Evolutionary conservation across 331 rosid genomes (phyloP).

Genomic region (Spiraea crenata): DNA sequence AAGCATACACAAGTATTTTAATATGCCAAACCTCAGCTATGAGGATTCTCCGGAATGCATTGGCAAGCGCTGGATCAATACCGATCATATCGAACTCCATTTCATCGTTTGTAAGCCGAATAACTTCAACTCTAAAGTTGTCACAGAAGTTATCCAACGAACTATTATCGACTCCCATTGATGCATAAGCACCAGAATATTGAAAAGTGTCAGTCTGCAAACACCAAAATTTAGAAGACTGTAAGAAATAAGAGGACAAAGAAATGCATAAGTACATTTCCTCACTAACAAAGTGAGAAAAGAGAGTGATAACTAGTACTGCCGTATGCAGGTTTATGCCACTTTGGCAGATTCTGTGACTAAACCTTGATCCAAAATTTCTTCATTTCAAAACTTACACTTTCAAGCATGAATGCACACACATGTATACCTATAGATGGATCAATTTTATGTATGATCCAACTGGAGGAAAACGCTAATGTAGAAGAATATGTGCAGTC

Average conservation of each 20-base stretch:
- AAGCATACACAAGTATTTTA: too few species aligned
- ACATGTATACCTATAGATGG: background rate
- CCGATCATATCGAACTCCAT: constrained; percentile 96
- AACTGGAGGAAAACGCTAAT: background rate
- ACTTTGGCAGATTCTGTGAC: background rate
- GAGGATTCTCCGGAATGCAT: constrained; percentile 91
- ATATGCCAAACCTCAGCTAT: constrained; percentile 70
- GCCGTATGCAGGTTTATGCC: background rate
- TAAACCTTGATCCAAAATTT: background rate
- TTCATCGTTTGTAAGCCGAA: constrained; percentile 44
- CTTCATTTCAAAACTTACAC: background rate
- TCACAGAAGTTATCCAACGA: constrained; percentile 55
- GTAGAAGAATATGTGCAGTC: too few species aligned
- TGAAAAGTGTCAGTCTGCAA: constrained; percentile 82
- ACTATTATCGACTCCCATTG: constrained; percentile 69
- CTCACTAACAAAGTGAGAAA: background rate
- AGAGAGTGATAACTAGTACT: background rate
- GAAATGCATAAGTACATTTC: background rate
- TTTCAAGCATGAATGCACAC: background rate
- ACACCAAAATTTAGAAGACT: constrained; percentile 23
- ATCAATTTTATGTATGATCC: background rate
- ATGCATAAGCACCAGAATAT: constrained; percentile 77
- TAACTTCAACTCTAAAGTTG: constrained; percentile 80
- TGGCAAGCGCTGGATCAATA: constrained; percentile 87
- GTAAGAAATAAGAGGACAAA: background rate